Base-by-base conservation (phyloP, 169 alveolate species). In the Cardiosporidium cionae region DNA sequence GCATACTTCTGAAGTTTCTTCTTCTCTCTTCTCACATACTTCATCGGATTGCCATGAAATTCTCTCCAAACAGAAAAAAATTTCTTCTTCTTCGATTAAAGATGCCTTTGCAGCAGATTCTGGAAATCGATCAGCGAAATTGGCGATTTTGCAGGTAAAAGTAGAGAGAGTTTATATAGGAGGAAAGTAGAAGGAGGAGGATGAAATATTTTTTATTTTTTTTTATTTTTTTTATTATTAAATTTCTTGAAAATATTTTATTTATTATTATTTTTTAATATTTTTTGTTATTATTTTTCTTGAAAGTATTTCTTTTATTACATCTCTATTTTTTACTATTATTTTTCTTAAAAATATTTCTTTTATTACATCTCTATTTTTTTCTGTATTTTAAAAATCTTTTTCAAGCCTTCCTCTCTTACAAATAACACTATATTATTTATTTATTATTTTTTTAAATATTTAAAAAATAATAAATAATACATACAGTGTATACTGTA, bases 121-220 rank as follows among this genome's bases (percentile, higher is more conserved):
- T 31, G 75, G 75, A 25, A 68, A 68, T 7, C 66, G 67, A 7
- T 52, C 25, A 4, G 75, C 75, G 66, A 68, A 29, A 28, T 25
- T 9, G 34, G 75, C 75, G 29, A 32, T 68, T 25, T 28, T 68
- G 36, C 52, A n/a, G 65, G 75, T 68, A 27, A 34, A 67, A 7
- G 62, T 9, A 4, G 3, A 32, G 5, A 54, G 7, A 6, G 54
- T 7, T 32, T 5, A 7, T 27, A 23, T 4, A 44, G 62, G 71
- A 65, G 52, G 7, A 6, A 65, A 29, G 16, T 9, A 22, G 34
- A 25, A 7, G 5, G 54, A 3, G 7, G 4, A 23, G 5, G 44
- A 4, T 23, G 54, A 3, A 27, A 7, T 7, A 7, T 25, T 58
- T 7, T 29, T 2, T 2, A 31, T 7, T 65, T 28, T 65, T 3